These are phyloP conservation scores for Ophiocordyceps camponoti-leonardi DNA, from an alignment of 2,329 filamentous ascomycete genomes.

Conservation along the genomic window DNA sequence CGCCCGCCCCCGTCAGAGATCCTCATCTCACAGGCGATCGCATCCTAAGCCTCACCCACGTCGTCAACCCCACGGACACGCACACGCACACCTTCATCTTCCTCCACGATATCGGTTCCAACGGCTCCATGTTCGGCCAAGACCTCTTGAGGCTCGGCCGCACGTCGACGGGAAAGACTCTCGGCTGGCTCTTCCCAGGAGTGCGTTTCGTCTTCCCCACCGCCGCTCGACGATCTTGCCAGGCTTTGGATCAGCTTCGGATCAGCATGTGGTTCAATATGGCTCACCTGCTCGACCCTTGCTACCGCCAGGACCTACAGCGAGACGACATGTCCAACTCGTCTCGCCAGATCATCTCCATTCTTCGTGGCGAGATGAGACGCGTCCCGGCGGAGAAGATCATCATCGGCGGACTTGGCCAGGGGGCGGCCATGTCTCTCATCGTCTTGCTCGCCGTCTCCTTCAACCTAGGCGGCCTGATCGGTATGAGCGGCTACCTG, in stretches of 20 bases:
- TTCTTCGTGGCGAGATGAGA: conserved; percentile 16
- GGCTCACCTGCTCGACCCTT: conserved; percentile 20
- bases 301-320: conserved; percentile 23
- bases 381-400: conserved; percentile 18
- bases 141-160: conserved; percentile 13
- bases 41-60: conserved; percentile 1
- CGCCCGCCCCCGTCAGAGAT: not conserved
- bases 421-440: conserved; percentile 30
- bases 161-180: conserved; percentile 4
- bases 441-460: conserved; percentile 22
- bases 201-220: conserved; percentile 35
- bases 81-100: conserved; percentile 13
- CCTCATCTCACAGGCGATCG: not conserved
- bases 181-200: conserved; percentile 17
- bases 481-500: conserved; percentile 30
- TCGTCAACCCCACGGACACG: conserved; percentile 6
- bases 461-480: conserved; percentile 19
- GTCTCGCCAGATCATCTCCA: conserved; percentile 12
- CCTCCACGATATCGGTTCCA: conserved; percentile 14
- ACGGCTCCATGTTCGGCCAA: conserved; percentile 14
- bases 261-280: conserved; percentile 36
- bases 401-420: conserved; percentile 33
- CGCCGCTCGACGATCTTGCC: conserved; percentile 23
- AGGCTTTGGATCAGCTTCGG: conserved; percentile 20
- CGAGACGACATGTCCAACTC: conserved; percentile 26